phyloP scores from a whole-genome alignment of 345 rosid species.

The Gynandropsis gynandra region DNA sequence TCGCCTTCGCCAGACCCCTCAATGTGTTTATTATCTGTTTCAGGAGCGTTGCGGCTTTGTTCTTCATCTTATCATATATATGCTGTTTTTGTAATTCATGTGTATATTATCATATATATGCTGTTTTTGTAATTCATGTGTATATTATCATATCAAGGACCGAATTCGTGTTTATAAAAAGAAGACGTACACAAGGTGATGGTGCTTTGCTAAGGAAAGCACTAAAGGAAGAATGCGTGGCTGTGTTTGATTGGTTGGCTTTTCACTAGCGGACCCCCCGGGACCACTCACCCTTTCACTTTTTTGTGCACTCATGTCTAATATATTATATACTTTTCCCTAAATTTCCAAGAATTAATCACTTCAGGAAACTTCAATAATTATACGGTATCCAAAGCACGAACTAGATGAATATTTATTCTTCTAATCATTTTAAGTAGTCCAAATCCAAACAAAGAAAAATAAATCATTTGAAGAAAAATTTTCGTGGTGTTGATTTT shows the following conservation, averaged over 20 bases:
- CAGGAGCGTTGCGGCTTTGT: constrained; percentile 35
- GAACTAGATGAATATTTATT: too few relatives aligned
- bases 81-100: background rate
- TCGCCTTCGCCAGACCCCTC: constrained; percentile 31
- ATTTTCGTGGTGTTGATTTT: too few relatives aligned
- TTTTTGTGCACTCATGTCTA: constrained; percentile 1
- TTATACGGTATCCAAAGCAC: too few relatives aligned
- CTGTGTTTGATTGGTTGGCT: constrained; percentile 9
- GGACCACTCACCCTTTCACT: constrained; percentile 18
- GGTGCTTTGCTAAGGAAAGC: constrained; percentile 22
- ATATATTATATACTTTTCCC: background rate
- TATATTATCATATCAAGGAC: background rate
- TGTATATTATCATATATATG: background rate
- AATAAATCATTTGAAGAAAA: too few relatives aligned
- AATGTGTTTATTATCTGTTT: constrained; percentile 36
- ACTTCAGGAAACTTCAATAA: background rate
- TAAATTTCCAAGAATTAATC: background rate
- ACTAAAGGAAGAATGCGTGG: constrained; percentile 15
- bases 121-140: background rate
- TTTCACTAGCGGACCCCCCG: background rate
- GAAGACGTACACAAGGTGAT: background rate
- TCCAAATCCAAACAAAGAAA: too few relatives aligned
- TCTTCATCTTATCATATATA: constrained; percentile 26
- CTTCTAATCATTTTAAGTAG: too few relatives aligned
- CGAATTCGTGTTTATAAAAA: too few relatives aligned